Conservation (phyloP, 2,329 filamentous ascomycete genomes). For the Madurella mycetomatis region DNA sequence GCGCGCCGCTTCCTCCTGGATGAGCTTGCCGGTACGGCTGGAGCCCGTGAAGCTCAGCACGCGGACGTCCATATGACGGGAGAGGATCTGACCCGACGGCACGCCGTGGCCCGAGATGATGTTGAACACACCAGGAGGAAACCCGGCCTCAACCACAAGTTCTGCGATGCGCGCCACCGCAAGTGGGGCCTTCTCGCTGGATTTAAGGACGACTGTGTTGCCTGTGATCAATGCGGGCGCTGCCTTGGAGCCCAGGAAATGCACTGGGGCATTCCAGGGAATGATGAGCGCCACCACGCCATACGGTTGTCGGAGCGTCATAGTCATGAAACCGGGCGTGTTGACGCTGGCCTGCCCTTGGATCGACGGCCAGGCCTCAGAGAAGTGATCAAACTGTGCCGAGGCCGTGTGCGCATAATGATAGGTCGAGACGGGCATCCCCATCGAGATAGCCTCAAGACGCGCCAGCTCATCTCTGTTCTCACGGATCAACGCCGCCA, state of each 20-base stretch:
- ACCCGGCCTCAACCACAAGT: slow-evolving; percentile 66
- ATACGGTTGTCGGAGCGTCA: slow-evolving; percentile 46
- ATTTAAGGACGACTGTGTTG: slow-evolving; percentile 50
- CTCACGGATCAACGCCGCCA: slow-evolving; percentile 41
- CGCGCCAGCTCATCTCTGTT: slow-evolving; percentile 40
- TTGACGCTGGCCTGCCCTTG: slow-evolving; percentile 45
- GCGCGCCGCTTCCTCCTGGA: slow-evolving; percentile 66
- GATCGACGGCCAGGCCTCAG: slow-evolving; percentile 39
- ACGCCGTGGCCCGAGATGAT: slow-evolving; percentile 66
- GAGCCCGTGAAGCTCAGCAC: slow-evolving; percentile 76
- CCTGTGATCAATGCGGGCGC: slow-evolving; percentile 46
- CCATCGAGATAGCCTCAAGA: slow-evolving; percentile 44
- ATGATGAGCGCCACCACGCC: slow-evolving; percentile 55
- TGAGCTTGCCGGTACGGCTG: slow-evolving; percentile 63
- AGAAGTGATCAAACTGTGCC: slow-evolving; percentile 37
- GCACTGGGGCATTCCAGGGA: slow-evolving; percentile 51
- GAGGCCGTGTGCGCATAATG: slow-evolving; percentile 36
- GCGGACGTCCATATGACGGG: slow-evolving; percentile 63
- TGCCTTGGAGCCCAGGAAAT: slow-evolving; percentile 44
- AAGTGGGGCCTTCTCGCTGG: slow-evolving; percentile 51
- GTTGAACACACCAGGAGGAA: slow-evolving; percentile 71
- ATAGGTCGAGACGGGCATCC: slow-evolving; percentile 37
- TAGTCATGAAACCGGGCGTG: slow-evolving; percentile 42
- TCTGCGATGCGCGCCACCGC: slow-evolving; percentile 39
- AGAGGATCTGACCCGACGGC: slow-evolving; percentile 62